Evolutionary conservation across 1,139 yeast genomes (phyloP), one percentile per base, ranked within the genome.

Genomic region (Suhomyces coccinellae): DNA sequence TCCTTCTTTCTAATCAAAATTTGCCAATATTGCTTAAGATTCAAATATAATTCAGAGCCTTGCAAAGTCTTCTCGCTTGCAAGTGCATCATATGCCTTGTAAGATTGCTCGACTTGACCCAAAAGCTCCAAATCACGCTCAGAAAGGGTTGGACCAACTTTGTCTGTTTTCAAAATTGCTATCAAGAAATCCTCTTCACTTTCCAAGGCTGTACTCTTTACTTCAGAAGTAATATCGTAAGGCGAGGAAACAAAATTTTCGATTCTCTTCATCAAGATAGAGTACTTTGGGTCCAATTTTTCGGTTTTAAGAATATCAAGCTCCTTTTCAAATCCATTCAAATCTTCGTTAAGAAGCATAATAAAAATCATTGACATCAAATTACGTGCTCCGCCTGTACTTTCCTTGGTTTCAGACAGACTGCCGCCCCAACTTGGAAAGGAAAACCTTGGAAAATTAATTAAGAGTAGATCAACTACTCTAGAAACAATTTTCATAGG

Each of bases 401-500:
- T 56, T 6, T 55, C 36, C 6, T 45, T 43, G 13, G 40, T 22
- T 12, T 43, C 38, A n/a, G 41, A 33, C n/a, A 49, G 52, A 31
- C 48, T 44, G 1, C 67, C 40, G 7, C 62, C 57, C 55, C 58
- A 55, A 16, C 48, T 45, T 1, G 66, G 61, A 5, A 59, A 43
- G 3, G 58, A 49, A 30, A 64, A 53, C 6, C 59, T 58, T 0
- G 79, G 85, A 29, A 95, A 83, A 55, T 85, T 89, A 16, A 90
- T 87, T 64, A 91, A 78, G 50, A 91, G 80, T 47, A 91, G 62
- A 57, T 89, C 96, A 28, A 90, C 75, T 56, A 90, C 68, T 22
- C 86, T 82, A 46, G 90, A 85, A 67, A 88, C 80, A 33, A 91
- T 82, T 41, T 86, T 80, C 65, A 89, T 81, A 3, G 98, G 98